Evolutionary conservation across 257 asterid genomes (phyloP), one percentile per base, ranked within the genome.

Genomic region (Solanum clarkiae): DNA sequence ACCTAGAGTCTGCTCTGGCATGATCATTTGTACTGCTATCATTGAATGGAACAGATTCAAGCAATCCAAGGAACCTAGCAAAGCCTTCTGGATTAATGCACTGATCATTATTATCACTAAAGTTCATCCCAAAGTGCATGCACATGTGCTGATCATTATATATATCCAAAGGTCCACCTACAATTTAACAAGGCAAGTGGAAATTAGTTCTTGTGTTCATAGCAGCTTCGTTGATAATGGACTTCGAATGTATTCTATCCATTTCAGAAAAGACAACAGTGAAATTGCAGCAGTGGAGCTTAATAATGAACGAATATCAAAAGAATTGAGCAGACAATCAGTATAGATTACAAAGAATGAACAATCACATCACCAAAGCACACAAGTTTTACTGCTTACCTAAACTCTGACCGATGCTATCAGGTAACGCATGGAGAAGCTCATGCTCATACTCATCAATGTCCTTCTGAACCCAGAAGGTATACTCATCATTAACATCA

Each of bases 21-120:
- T 92, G 93, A 87, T 97, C 98, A 85, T 88, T 92, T 70, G 90
- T 90, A 86, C 93, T 92, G 86, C 93, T 59, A 92, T 83, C 91
- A 87, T 92, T 94, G 60, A 95, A 90, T 74, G 99, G 99, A 81
- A 97, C 90, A 68, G 98, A 95, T 86, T 92, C 97, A 83, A 97
- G 94, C 89, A 97, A 90, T 66, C 98, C 97, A 80, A 97, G 92
- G 86, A 97, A 97, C 88, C 96, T 95, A 14, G 97, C 90, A 92
- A 97, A 97, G 81, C 92, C 92, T 65, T 94, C 97, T 71, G 98
- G 90, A 85, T 91, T 91, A 88, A 92, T 92, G 92, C 98, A 95
- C 81, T 90, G 93, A 86, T 90, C 97, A 80, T 89, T 91, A 90
- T 90, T 91, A 86, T 86, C 97, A 42, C 90, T 88, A 86, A 84